Conservation (phyloP, 257 asterid species). For the Jacaranda mimosifolia region DNA sequence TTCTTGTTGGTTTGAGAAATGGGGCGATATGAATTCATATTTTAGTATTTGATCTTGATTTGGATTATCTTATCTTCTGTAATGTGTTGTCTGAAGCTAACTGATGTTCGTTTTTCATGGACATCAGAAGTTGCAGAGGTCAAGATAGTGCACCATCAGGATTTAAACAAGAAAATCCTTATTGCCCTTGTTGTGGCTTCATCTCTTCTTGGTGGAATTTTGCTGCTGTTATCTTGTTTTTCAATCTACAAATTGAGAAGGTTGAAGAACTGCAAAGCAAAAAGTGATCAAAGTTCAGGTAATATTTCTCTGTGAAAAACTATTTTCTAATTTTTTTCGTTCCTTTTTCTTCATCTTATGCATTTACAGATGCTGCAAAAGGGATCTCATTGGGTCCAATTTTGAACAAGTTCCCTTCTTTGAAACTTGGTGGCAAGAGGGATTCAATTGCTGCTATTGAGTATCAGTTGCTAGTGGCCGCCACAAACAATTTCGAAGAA, state of each 20-base stretch:
- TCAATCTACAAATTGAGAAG: slow-evolving; percentile 59
- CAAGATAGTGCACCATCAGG: slow-evolving; percentile 64
- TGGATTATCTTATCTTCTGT: not conserved
- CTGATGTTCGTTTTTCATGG: slow-evolving; percentile 4
- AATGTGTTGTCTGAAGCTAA: slow-evolving; percentile 13
- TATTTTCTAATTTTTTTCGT: not conserved
- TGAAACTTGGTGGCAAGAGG: slow-evolving; percentile 49
- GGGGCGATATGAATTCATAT: not conserved
- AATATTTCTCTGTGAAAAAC: not conserved
- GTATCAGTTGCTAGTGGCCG: slow-evolving; percentile 58
- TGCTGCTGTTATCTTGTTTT: slow-evolving; percentile 53
- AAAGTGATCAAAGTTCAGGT: slow-evolving; percentile 55
- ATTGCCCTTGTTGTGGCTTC: slow-evolving; percentile 69
- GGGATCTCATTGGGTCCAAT: slow-evolving; percentile 57
- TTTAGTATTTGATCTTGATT: not conserved
- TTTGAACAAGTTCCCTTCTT: slow-evolving; percentile 52
- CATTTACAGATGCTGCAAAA: slow-evolving; percentile 42
- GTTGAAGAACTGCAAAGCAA: slow-evolving; percentile 43
- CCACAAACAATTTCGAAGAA: slow-evolving; percentile 61
- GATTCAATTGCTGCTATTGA: slow-evolving; percentile 56
- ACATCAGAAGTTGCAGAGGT: slow-evolving; percentile 47
- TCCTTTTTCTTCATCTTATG: not conserved
- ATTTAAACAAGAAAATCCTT: slow-evolving; percentile 60
- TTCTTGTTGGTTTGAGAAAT: not conserved
- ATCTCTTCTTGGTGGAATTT: slow-evolving; percentile 62